A percentile compares a stretch with the other conserved stretches of the same genome.
Conservation (phyloP, 1,139 yeast genomes). For the Hemisphaericaspora lyxosophila region DNA sequence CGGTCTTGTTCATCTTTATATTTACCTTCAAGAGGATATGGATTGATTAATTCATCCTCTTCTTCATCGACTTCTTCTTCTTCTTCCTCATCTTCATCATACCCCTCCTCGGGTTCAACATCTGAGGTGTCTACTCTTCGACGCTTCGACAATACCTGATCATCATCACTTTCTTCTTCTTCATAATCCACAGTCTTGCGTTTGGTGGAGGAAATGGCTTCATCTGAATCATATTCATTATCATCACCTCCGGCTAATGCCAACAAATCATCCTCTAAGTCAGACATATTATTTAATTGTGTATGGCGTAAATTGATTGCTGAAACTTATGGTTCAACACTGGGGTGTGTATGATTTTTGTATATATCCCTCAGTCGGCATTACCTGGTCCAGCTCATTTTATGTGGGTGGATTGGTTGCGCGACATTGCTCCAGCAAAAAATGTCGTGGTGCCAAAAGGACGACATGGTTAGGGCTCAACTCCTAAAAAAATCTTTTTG, state of each 20-base stretch:
- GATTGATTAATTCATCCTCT: slow-evolving; percentile 50
- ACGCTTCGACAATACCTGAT: slow-evolving; percentile 18
- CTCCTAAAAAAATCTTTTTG: slow-evolving; percentile 3
- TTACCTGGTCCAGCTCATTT: neutral
- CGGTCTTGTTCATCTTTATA: slow-evolving; percentile 83
- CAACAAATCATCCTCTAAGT: slow-evolving; percentile 84
- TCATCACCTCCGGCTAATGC: slow-evolving; percentile 80
- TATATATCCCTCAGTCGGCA: too few species aligned
- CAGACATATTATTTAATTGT: slow-evolving; percentile 41
- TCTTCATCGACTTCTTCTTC: slow-evolving; percentile 25
- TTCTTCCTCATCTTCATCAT: slow-evolving; percentile 30
- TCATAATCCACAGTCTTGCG: slow-evolving; percentile 24
- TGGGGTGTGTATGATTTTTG: too few species aligned
- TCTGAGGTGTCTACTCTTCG: slow-evolving; percentile 17
- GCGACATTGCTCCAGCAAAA: neutral
- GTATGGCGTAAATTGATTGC: too few species aligned
- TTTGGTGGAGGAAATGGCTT: slow-evolving; percentile 20
- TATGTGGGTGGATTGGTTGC: too few species aligned
- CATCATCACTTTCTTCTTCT: slow-evolving; percentile 31
- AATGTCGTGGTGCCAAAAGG: neutral
- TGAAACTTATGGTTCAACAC: too few species aligned
- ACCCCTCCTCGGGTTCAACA: slow-evolving; percentile 37
- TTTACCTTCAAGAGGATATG: slow-evolving; percentile 92
- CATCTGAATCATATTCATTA: slow-evolving; percentile 29
- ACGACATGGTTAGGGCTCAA: slow-evolving; percentile 3